Evolutionary conservation across 192 early-diverging fungal genomes (phyloP).

Genomic region (Lobosporangium transversale): DNA sequence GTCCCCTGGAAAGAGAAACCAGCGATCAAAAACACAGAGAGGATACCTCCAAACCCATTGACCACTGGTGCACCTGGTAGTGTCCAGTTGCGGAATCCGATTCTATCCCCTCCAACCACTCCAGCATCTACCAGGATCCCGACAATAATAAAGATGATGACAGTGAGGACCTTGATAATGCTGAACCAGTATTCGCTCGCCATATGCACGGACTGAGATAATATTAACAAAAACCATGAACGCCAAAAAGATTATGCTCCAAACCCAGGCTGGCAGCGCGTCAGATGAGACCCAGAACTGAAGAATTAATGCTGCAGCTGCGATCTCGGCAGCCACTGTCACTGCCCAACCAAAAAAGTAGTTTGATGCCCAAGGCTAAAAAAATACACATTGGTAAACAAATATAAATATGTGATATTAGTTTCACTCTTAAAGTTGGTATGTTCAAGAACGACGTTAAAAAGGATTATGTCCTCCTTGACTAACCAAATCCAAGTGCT

Average conservation of each 20-base stretch:
- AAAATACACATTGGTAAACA: no score
- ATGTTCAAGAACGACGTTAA: not conserved
- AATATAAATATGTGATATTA: no score
- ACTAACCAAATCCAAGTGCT: slow-evolving; percentile 77
- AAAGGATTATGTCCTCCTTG: no score
- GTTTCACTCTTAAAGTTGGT: not conserved
- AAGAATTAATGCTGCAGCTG: slow-evolving; percentile 84
- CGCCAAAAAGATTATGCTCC: slow-evolving; percentile 63
- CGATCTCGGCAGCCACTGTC: slow-evolving; percentile 80
- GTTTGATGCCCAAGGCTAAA: slow-evolving; percentile 45
- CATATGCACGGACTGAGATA: slow-evolving; percentile 81
- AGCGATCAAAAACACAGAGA: slow-evolving; percentile 79
- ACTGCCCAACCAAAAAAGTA: slow-evolving; percentile 81
- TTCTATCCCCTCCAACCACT: slow-evolving; percentile 67
- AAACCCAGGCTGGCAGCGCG: slow-evolving; percentile 46
- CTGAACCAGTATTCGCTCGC: slow-evolving; percentile 93
- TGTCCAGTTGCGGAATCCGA: slow-evolving; percentile 72
- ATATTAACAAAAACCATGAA: slow-evolving; percentile 79
- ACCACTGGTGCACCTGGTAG: slow-evolving; percentile 67
- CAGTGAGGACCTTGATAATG: slow-evolving; percentile 84
- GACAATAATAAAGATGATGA: slow-evolving; percentile 85
- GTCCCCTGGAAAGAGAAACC: slow-evolving; percentile 91
- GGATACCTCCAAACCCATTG: slow-evolving; percentile 69
- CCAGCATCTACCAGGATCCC: slow-evolving; percentile 79
- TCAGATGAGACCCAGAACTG: slow-evolving; percentile 65